Base-by-base conservation (phyloP, 2,329 filamentous ascomycete genomes). In the Ramularia collo-cygni region DNA sequence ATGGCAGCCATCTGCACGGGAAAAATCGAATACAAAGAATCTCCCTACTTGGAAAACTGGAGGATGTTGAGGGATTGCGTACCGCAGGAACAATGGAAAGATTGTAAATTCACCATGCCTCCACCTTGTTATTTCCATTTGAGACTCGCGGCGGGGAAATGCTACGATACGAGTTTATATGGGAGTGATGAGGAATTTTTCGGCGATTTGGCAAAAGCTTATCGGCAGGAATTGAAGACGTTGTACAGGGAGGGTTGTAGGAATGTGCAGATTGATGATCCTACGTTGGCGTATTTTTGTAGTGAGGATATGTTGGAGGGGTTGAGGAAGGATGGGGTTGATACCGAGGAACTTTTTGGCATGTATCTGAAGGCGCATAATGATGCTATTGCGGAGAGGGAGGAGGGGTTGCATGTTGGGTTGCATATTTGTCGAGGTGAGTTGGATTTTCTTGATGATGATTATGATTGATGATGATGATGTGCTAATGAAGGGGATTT, bases 81-180 rank as follows among this genome's bases (percentile, higher is more conserved):
- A 26, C 57, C 59, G 6, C 39, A 58, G 43, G 54, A 59, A 48
- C 53, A 61, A 44, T 61, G 60, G 57, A 48, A 42, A 32, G 48
- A 61, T 37, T 54, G 50, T 46, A 64, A 64, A 50, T 61, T 64
- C 49, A 64, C 61, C 21, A 63, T 64, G 57, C 61, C 61, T 10
- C 57, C 60, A 9, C 58, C 60, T 12, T 60, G 58, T 40, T 63
- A 61, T 42, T 62, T 63, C 48, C 61, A 64, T 43, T 41, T 63
- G 35, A 50, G 59, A 13, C 46, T 64, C n/a, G 59, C 52, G 12
- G 54, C 54, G 16, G 61, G 61, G 37, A 58, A 60, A 42, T 61
- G 59, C 52, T 63, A 62, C 45, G 50, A 50, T 40, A 51, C 51
- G 32, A 53, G 56, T 2, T 57, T 52, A 27, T 64, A 64, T 43